Percentiles rank a stretch among this genome's conserved stretches.
Evolutionary conservation across 805 yeast species (phyloP).

Genomic region (Candida boleticola): DNA sequence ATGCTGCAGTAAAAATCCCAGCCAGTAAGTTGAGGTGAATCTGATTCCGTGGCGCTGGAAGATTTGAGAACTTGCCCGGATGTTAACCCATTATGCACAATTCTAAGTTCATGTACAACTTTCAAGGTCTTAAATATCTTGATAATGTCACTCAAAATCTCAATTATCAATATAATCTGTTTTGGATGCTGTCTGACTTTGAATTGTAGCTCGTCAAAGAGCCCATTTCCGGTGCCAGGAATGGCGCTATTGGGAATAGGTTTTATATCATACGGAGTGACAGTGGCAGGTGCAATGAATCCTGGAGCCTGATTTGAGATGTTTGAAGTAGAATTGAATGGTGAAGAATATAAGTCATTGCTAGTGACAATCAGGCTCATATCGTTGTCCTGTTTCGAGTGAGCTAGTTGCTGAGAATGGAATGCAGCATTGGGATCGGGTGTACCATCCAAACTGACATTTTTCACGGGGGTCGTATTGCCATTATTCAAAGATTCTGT

Average conservation of each 20-base stretch:
- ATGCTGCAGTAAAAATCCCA: constrained; percentile 49
- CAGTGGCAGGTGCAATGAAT: neutral
- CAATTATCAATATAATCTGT: constrained; percentile 15
- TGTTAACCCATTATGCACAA: constrained; percentile 49
- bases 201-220: constrained; percentile 15
- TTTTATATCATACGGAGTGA: neutral
- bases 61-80: constrained; percentile 37
- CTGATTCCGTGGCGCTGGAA: constrained; percentile 13
- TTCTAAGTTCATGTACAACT: constrained; percentile 36
- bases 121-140: constrained; percentile 20
- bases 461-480: neutral
- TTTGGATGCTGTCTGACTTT: constrained; percentile 16
- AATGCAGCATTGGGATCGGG: too few species aligned
- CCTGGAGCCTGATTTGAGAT: neutral
- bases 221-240: neutral
- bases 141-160: constrained; percentile 22
- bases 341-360: neutral
- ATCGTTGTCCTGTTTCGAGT: neutral
- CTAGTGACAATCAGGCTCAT: neutral
- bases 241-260: neutral
- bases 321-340: neutral
- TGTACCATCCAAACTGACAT: too few species aligned
- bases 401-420: too few species aligned
- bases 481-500: neutral
- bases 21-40: constrained; percentile 38